phyloP scores from a whole-genome alignment of 495 filamentous ascomycete genomes.

The Penicillium taxi region DNA sequence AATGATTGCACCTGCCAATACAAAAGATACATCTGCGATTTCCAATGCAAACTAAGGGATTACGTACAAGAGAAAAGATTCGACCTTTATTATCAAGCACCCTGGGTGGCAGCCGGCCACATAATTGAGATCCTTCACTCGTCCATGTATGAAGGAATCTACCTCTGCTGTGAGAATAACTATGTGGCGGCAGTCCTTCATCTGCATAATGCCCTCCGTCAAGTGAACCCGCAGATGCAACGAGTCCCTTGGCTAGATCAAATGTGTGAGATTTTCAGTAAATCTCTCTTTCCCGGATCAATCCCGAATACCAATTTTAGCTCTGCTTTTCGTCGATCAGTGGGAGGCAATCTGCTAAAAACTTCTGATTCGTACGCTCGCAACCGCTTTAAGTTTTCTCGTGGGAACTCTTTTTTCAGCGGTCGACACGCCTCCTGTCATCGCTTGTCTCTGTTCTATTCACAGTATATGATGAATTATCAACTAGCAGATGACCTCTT shows the following conservation, averaged over 20 bases:
- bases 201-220: background rate
- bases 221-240: background rate
- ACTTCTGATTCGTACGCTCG: background rate
- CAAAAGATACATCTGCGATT: too few species aligned
- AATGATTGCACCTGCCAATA: too few species aligned
- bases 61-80: too few species aligned
- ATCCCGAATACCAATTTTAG: background rate
- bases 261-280: background rate
- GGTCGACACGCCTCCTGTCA: background rate
- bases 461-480: background rate
- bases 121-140: slow-evolving; percentile 1
- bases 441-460: background rate
- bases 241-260: background rate
- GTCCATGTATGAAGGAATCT: slow-evolving; percentile 1
- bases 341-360: background rate
- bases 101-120: background rate
- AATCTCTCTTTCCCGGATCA: background rate
- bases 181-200: slow-evolving; percentile 1
- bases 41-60: too few species aligned
- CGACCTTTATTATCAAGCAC: background rate
- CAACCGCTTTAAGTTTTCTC: background rate
- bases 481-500: background rate
- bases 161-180: background rate
- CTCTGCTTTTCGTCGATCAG: background rate
- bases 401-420: background rate